phyloP scores from a whole-genome alignment of 495 filamentous ascomycete genomes.

The Hypoxylon lenormandii region DNA sequence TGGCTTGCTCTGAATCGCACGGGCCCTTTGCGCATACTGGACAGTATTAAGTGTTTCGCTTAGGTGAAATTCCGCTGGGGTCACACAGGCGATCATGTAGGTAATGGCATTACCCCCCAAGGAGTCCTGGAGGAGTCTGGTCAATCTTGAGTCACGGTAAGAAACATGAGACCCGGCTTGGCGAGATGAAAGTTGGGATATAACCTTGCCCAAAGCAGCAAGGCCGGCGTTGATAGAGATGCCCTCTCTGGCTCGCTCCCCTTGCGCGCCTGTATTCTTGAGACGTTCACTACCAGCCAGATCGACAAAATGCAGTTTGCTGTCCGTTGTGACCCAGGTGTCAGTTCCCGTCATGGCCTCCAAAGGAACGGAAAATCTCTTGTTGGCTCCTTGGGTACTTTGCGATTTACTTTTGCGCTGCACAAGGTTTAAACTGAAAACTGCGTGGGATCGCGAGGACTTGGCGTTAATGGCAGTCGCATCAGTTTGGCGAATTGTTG shows the following conservation, averaged over 20 bases:
- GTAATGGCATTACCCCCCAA: conserved; percentile 98
- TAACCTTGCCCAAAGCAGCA: conserved; percentile 96
- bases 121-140: conserved; percentile 94
- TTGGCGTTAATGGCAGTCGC: conserved; percentile 99
- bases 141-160: conserved; percentile 96
- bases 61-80: conserved; percentile 94
- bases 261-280: conserved; percentile 96
- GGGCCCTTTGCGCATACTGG: conserved; percentile 93
- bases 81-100: conserved; percentile 99
- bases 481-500: conserved; percentile 94
- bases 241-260: conserved; percentile 93
- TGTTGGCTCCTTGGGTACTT: conserved; percentile 70
- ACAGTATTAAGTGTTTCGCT: conserved; percentile 98
- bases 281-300: conserved; percentile 94
- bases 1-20: conserved; percentile 97
- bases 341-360: conserved; percentile 78
- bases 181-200: conserved; percentile 94
- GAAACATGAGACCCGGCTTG: conserved; percentile 91
- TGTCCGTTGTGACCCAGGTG: conserved; percentile 85
- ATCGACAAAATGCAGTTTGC: conserved; percentile 99
- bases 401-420: conserved; percentile 79
- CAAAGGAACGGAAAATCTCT: conserved; percentile 88
- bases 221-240: conserved; percentile 99
- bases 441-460: conserved; percentile 97
- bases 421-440: conserved; percentile 94